phyloP scores from a whole-genome alignment of 2,329 filamentous ascomycete genomes.

The Penicillium italicum region DNA sequence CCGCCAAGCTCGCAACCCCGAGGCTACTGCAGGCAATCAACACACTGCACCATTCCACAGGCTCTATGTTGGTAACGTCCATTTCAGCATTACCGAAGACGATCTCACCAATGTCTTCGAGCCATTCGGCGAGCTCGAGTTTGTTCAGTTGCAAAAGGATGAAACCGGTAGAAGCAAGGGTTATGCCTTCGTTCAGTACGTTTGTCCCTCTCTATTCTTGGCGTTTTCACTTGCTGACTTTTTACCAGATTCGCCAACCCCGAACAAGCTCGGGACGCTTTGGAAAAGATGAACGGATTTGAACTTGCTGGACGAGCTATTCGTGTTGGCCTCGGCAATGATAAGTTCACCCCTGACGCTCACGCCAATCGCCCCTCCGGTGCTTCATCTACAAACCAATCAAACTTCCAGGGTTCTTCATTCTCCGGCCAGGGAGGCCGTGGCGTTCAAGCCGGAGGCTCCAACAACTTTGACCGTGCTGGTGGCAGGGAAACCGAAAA shows the following conservation, averaged over 20 bases:
- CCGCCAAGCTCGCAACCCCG: constrained; percentile 82
- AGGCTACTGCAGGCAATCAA: constrained; percentile 63
- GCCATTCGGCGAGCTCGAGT: constrained; percentile 95
- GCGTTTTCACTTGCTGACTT: constrained; percentile 34
- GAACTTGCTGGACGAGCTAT: constrained; percentile 96
- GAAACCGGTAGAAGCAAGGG: constrained; percentile 85
- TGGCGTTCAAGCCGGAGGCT: constrained; percentile 72
- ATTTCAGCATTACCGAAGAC: constrained; percentile 97
- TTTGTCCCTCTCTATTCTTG: constrained; percentile 23
- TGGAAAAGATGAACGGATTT: constrained; percentile 99
- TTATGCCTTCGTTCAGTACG: constrained; percentile 98
- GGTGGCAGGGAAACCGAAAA: constrained; percentile 87
- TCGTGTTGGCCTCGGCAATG: constrained; percentile 97
- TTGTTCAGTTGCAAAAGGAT: constrained; percentile 96
- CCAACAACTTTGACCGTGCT: constrained; percentile 79
- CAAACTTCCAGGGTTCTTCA: constrained; percentile 78
- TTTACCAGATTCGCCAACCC: constrained; percentile 75
- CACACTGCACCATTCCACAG: constrained; percentile 94
- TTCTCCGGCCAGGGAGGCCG: constrained; percentile 89
- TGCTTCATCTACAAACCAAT: constrained; percentile 58
- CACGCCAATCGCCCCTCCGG: constrained; percentile 91
- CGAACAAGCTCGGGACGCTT: constrained; percentile 82
- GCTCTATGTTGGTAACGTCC: constrained; percentile 97
- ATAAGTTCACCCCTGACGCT: constrained; percentile 99
- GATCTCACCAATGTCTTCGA: constrained; percentile 96